A percentile compares a stretch with the other conserved stretches of the same genome.
Conservation (phyloP, 140 eudicot genomes). For the Senecio squalidus region DNA sequence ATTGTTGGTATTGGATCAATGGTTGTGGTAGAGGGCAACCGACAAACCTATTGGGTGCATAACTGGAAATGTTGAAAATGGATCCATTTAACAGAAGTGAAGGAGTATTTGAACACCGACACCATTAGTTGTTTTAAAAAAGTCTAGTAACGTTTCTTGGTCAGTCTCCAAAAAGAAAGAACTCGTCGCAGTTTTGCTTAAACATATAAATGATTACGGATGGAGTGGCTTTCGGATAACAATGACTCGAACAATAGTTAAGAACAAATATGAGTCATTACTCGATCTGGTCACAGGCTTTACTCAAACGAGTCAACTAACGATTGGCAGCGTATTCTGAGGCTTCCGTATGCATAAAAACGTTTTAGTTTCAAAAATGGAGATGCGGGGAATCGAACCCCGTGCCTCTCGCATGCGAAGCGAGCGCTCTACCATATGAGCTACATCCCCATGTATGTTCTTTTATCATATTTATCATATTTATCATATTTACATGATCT, state of each 20-base stretch:
- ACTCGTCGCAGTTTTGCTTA: conserved; percentile 21
- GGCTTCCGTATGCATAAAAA: too few species aligned
- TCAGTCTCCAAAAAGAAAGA: not conserved
- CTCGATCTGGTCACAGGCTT: too few species aligned
- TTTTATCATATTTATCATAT: too few species aligned
- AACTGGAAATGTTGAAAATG: conserved; percentile 68
- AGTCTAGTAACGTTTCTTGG: not conserved
- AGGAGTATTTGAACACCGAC: conserved; percentile 66
- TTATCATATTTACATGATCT: too few species aligned
- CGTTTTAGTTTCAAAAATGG: too few species aligned
- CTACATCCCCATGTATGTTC: conserved; percentile 76
- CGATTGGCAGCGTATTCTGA: too few species aligned
- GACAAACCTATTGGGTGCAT: conserved; percentile 58
- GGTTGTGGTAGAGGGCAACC: not conserved
- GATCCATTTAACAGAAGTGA: conserved; percentile 55
- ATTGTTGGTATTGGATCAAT: not conserved
- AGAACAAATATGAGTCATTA: too few species aligned
- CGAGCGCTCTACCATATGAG: conserved; percentile 99
- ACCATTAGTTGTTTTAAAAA: conserved; percentile 39
- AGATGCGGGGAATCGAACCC: conserved; percentile 99
- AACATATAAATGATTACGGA: too few species aligned
- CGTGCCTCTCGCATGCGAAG: conserved; percentile 99
- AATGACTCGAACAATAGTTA: too few species aligned
- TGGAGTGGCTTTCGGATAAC: too few species aligned
- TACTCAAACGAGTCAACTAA: too few species aligned